Evolutionary conservation across 2,329 filamentous ascomycete species (phyloP).

Genomic region (Nemania sp.): DNA sequence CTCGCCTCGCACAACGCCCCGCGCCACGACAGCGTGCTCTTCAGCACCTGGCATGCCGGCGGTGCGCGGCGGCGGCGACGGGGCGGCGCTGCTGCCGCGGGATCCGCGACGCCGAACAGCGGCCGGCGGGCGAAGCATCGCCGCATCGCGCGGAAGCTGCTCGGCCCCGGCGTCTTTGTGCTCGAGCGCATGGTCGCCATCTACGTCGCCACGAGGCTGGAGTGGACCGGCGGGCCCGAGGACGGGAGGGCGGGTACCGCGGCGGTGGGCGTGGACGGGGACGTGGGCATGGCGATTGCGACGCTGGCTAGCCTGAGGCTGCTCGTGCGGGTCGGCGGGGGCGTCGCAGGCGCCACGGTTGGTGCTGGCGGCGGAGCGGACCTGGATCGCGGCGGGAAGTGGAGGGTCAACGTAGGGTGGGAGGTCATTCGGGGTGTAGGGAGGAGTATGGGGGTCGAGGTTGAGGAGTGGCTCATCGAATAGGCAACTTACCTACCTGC

Average conservation of each 20-base stretch:
- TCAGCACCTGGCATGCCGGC: slow-evolving; percentile 70
- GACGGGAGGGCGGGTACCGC: slow-evolving; percentile 46
- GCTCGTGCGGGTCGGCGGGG: slow-evolving; percentile 68
- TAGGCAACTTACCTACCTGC: slow-evolving; percentile 38
- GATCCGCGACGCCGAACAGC: background rate
- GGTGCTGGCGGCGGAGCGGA: slow-evolving; percentile 65
- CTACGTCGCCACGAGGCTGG: slow-evolving; percentile 66
- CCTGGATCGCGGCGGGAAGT: slow-evolving; percentile 72
- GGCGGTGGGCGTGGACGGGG: slow-evolving; percentile 55
- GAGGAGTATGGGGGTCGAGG: slow-evolving; percentile 74
- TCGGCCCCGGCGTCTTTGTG: slow-evolving; percentile 77
- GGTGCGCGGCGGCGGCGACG: slow-evolving; percentile 56
- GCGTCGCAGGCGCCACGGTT: slow-evolving; percentile 73
- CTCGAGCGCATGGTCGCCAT: slow-evolving; percentile 80
- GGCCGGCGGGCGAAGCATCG: slow-evolving; percentile 56
- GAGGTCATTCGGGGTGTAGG: slow-evolving; percentile 74
- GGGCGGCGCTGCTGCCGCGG: slow-evolving; percentile 43
- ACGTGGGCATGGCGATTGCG: slow-evolving; percentile 68
- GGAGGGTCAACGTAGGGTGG: slow-evolving; percentile 80
- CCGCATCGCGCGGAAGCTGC: slow-evolving; percentile 76
- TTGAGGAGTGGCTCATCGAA: slow-evolving; percentile 76
- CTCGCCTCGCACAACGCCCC: slow-evolving; percentile 80
- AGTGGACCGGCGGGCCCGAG: slow-evolving; percentile 51
- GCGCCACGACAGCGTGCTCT: slow-evolving; percentile 73
- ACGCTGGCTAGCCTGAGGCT: slow-evolving; percentile 74